These are phyloP conservation scores for Russula vinacea DNA, from an alignment of 768 basidiomycete genomes.

Conservation along the genomic window DNA sequence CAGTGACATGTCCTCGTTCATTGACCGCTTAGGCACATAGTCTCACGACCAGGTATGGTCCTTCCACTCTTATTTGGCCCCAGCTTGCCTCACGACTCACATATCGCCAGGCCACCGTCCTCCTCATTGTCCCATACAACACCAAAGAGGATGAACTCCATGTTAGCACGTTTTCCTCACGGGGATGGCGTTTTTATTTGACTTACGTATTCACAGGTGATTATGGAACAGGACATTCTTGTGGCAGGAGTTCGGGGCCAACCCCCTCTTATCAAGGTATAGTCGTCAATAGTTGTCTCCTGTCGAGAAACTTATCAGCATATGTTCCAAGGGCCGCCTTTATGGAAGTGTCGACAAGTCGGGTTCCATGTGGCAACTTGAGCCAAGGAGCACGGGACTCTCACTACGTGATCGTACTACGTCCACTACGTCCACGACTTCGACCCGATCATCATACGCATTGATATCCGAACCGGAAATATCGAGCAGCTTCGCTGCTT, in stretches of 20 bases:
- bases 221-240: conserved; percentile 67
- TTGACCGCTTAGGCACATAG: conserved; percentile 38
- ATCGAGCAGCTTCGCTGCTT: conserved; percentile 80
- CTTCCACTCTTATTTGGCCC: conserved; percentile 8
- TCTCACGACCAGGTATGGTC: conserved; percentile 79
- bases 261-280: conserved; percentile 69
- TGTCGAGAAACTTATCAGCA: not conserved
- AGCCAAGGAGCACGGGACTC: conserved; percentile 55
- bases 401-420: conserved; percentile 68
- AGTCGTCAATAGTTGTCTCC: conserved; percentile 24
- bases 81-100: conserved; percentile 29
- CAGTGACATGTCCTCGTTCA: conserved; percentile 1
- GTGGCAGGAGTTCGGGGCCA: conserved; percentile 71
- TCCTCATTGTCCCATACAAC: conserved; percentile 69
- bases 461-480: conserved; percentile 82
- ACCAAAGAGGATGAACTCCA: conserved; percentile 68
- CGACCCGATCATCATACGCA: conserved; percentile 78
- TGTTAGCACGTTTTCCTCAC: conserved; percentile 33
- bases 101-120: conserved; percentile 61
- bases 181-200: conserved; percentile 10
- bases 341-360: conserved; percentile 66
- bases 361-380: conserved; percentile 76
- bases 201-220: conserved; percentile 47
- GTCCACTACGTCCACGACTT: conserved; percentile 69
- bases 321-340: conserved; percentile 57